Evolutionary conservation across 257 asterid species (phyloP), one percentile per base, ranked within the genome.

Genomic region (Scutellaria galericulata): DNA sequence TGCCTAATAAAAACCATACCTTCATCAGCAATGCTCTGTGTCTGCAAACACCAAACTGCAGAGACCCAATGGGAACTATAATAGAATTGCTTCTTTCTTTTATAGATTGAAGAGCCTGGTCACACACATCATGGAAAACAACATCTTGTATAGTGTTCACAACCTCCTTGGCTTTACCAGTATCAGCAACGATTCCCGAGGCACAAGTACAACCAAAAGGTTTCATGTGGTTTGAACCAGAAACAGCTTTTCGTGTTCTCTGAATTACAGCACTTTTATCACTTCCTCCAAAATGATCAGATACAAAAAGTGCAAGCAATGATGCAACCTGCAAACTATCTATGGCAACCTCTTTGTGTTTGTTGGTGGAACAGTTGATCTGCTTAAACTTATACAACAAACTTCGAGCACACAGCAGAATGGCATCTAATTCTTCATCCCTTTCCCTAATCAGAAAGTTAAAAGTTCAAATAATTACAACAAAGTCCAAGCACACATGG

Each of bases 221-320:
- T 64, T 85, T 86, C 53, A 77, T 80, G 62, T 50, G 76, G 70
- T 88, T 88, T 18, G 92, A 83, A 72, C 98, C 99, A 18, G 91
- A 88, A 53, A 79, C 96, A 62, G 88, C 81, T 83, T 84, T 95
- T 35, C 98, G 83, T n/a, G 96, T 77, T 81, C 75, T 85, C 85
- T 77, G 92, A 63, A 90, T 58, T 73, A 77, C 59, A 68, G 78
- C 73, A 79, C 87, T 83, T 81, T 81, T 92, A 71, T 92, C 99
- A 75, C 97, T 95, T 77, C 99, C 99, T 70, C 98, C 99, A 82
- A 95, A 88, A 80, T 92, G 96, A 80, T 95, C 96, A 0, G 99
- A 95, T 44, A 92, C 96, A 83, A 88, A 88, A 79, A 91, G 92
- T 18, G 98, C 94, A 77, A 95, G 98, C 88, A 95, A 77, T 1